Base-by-base conservation (phyloP, 164 flowering plant genomes). In the Santalum album region DNA sequence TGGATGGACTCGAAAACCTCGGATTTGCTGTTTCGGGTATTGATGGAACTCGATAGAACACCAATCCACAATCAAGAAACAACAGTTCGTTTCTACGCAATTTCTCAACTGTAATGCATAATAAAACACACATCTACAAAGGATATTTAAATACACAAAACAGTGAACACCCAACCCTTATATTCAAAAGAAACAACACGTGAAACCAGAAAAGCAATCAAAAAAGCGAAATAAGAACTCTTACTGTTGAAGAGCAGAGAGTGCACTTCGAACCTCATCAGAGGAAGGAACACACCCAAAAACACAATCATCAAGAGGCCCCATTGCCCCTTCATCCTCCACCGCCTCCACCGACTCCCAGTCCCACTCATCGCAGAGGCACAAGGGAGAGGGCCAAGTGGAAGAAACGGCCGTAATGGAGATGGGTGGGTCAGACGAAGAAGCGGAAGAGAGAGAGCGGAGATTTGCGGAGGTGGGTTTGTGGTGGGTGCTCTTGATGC, bases 221-320 rank as follows among this genome's bases (percentile, higher is more conserved):
- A 26, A 5, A 10, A 49, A 36, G 27, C 19, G 5, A 21, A 24
- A 27, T 42, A 18, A 25, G 38, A 27, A 18, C 19, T 63, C 80
- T 71, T 64, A 86, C 95, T 69, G 78, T 44, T 77, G 78, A 63
- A 86, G 74, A 52, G 78, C 63, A 52, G 80, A 71, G 22, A 86
- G 72, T 18, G 86, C 87, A 45, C 49, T 54, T 36, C 74, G 74
- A 6, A 77, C 90, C 58, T 86, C 95, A 55, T 69, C 76, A 27
- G 7, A 12, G 19, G 90, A 78, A 23, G 95, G 95, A 70, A 74
- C 82, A 42, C 72, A 57, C 6, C 81, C 81, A 51, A 81, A 63
- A 26, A 69, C 69, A 61, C 46, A 69, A 35, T 71, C 69, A 55
- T 67, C 72, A 51, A 18, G 51, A 57, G 23, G 25, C 35, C 55